Base-by-base conservation (phyloP, 805 yeast genomes). In the Nakazawaea laoshanensis region DNA sequence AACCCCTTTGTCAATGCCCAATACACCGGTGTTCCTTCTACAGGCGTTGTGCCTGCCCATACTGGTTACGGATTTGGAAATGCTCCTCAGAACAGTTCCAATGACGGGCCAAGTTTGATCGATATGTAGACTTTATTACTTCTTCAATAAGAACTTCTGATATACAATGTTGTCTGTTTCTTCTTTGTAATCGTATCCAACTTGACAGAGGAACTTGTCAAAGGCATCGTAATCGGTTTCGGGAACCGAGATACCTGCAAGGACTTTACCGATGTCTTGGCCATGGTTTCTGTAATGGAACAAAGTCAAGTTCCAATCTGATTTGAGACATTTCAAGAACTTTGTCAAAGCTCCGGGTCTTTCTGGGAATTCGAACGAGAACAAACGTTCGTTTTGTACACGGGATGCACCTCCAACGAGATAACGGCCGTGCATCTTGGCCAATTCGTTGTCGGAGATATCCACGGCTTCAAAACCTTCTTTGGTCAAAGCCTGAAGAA, bases 221-320 rank as follows among this genome's bases (percentile, higher is more conserved):
- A 89, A 78, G 14, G 74, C 77, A 18, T 56, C 69, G 33, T 70
- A 68, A 33, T 77, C 82, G 19, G 74, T 67, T 25, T 73, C 70
- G 3, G 97, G 96, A 17, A 88, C 86, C 32, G 77, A 77, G 37
- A 94, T 70, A 25, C 95, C 99, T 27, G 94, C 89, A 40, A 92
- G 65, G 1, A 92, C 85, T 55, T 86, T 86, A 29, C 95, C 97
- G 29, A 92, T 70, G 52, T 92, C 99, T 32, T 89, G 78, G 24
- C 99, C 99, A 46, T 87, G 94, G 61, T 92, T 87, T 66, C 99
- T 77, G 59, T 92, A 92, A 57, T 92, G 96, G 77, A 92, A 92
- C 47, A 92, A 60, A 1, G 96, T 82, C 41, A 92, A 74, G 52
- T 92, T 92, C 96, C 97, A 92, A 32, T 77, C 75, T 17, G 69